Conservation (phyloP, 495 filamentous ascomycete species). For the Trypethelium eluteriae region DNA sequence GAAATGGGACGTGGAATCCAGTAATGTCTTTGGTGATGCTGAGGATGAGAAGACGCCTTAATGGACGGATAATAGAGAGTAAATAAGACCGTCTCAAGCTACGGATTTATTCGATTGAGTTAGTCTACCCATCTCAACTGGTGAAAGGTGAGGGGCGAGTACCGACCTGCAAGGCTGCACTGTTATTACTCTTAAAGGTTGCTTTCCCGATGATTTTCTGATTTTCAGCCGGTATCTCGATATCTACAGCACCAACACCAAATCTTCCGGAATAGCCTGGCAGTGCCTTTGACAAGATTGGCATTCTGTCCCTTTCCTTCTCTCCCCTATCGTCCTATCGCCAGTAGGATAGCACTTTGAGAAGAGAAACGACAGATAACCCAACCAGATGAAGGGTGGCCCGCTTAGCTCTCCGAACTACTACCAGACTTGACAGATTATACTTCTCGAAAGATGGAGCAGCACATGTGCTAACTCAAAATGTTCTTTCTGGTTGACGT, state of each 20-base stretch:
- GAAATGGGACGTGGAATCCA: constrained; percentile 47
- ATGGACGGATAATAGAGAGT: constrained; percentile 43
- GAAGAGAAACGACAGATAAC: background rate
- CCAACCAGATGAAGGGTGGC: background rate
- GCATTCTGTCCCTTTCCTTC: constrained; percentile 19
- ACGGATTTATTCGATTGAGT: background rate
- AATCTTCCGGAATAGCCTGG: constrained; percentile 45
- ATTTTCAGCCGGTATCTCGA: constrained; percentile 38
- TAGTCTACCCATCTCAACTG: background rate
- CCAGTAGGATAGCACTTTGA: constrained; percentile 9
- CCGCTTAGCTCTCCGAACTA: background rate
- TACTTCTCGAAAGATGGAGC: background rate
- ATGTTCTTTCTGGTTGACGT: background rate
- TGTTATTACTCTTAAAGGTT: constrained; percentile 34
- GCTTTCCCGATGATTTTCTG: constrained; percentile 32
- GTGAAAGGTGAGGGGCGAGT: background rate
- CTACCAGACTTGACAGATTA: background rate
- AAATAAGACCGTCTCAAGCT: constrained; percentile 44
- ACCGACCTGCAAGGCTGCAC: constrained; percentile 33
- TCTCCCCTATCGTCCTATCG: background rate
- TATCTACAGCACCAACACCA: constrained; percentile 42
- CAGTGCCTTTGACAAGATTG: constrained; percentile 39
- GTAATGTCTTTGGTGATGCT: constrained; percentile 30
- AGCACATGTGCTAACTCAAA: background rate
- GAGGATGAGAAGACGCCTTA: constrained; percentile 21